phyloP scores from a whole-genome alignment of 2,329 filamentous ascomycete genomes.

The Stromatinia cepivora region DNA sequence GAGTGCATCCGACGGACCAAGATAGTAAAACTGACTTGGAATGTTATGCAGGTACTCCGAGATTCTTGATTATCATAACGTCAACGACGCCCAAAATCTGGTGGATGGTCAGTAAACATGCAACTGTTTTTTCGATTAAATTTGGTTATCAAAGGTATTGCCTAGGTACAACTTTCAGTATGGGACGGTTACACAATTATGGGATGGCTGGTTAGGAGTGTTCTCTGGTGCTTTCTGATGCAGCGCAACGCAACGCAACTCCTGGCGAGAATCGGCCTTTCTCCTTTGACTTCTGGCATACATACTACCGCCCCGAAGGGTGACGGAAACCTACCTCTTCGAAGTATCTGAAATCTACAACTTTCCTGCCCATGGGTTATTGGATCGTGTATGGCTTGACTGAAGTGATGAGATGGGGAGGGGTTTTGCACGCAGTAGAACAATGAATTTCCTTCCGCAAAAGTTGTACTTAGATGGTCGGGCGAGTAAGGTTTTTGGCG shows the following conservation, averaged over 20 bases:
- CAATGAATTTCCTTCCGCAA: slow-evolving; percentile 18
- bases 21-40: slow-evolving; percentile 40
- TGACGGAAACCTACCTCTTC: slow-evolving; percentile 5
- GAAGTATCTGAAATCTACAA: not conserved
- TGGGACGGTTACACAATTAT: slow-evolving; percentile 24
- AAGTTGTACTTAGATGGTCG: slow-evolving; percentile 19
- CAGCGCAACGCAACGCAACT: slow-evolving; percentile 14
- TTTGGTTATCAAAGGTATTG: slow-evolving; percentile 12
- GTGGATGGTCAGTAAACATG: slow-evolving; percentile 29
- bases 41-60: slow-evolving; percentile 79
- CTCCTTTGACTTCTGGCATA: slow-evolving; percentile 20
- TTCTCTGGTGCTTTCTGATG: slow-evolving; percentile 21
- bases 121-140: slow-evolving; percentile 17
- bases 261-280: slow-evolving; percentile 15
- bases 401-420: slow-evolving; percentile 3
- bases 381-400: slow-evolving; percentile 10
- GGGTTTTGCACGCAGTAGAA: slow-evolving; percentile 13
- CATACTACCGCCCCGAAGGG: slow-evolving; percentile 15
- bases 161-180: slow-evolving; percentile 15
- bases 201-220: slow-evolving; percentile 16
- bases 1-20: slow-evolving; percentile 23
- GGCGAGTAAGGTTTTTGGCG: slow-evolving; percentile 12
- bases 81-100: slow-evolving; percentile 48
- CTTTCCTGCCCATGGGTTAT: not conserved
- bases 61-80: slow-evolving; percentile 97